phyloP scores from a whole-genome alignment of 2,329 filamentous ascomycete genomes.

The Colletotrichum sp. region DNA sequence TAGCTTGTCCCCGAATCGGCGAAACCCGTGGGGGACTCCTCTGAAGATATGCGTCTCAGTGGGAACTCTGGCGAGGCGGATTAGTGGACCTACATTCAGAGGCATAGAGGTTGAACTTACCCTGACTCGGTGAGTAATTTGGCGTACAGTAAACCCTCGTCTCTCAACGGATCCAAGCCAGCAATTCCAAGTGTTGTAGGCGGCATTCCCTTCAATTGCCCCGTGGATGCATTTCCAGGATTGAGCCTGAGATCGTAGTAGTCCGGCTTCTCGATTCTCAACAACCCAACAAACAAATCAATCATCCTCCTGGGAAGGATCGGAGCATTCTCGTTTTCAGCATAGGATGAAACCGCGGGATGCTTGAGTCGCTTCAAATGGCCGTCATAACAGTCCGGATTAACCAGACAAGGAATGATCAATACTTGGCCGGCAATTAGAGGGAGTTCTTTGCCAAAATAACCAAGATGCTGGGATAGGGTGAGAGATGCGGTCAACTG shows the following conservation, averaged over 20 bases:
- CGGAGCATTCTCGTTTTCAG: constrained; percentile 52
- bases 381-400: constrained; percentile 26
- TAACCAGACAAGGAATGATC: constrained; percentile 53
- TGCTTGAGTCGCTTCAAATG: constrained; percentile 41
- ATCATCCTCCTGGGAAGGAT: constrained; percentile 46
- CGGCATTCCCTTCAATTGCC: constrained; percentile 45
- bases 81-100: neutral
- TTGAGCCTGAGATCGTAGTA: constrained; percentile 41
- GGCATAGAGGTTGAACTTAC: constrained; percentile 28
- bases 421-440: constrained; percentile 54
- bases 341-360: constrained; percentile 45
- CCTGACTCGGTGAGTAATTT: constrained; percentile 47
- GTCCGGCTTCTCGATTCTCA: constrained; percentile 28
- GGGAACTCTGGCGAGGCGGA: constrained; percentile 41
- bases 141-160: constrained; percentile 52
- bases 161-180: constrained; percentile 52
- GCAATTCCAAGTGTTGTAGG: constrained; percentile 49
- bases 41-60: constrained; percentile 53
- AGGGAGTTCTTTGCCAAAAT: constrained; percentile 21
- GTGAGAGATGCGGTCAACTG: constrained; percentile 46
- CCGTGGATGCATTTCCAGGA: constrained; percentile 34
- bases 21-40: constrained; percentile 58
- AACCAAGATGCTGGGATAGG: constrained; percentile 39
- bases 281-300: constrained; percentile 31
- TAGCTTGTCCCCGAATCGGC: constrained; percentile 41